Percentiles rank a stretch among this genome's conserved stretches.
Conservation (phyloP, 495 filamentous ascomycete species). For the Xylaria grammica region DNA sequence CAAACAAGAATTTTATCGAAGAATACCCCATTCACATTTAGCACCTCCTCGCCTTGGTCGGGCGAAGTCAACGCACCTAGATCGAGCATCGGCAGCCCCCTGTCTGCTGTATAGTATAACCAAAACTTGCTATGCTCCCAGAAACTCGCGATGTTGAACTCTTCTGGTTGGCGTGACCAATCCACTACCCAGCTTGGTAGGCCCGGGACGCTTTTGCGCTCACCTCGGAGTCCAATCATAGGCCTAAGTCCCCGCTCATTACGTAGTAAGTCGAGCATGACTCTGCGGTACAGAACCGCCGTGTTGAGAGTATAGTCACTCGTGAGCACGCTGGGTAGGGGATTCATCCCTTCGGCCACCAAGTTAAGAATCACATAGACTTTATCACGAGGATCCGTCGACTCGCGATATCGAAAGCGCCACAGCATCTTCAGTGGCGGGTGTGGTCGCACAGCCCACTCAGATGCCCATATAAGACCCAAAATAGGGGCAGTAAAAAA, state of each 20-base stretch:
- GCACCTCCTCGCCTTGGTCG: conserved; percentile 14
- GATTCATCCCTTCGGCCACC: conserved; percentile 6
- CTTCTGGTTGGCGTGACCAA: conserved; percentile 10
- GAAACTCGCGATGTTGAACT: neutral
- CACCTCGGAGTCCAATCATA: conserved; percentile 26
- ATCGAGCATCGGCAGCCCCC: conserved; percentile 20
- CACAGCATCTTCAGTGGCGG: conserved; percentile 25
- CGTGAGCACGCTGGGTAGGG: conserved; percentile 21
- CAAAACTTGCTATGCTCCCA: conserved; percentile 18
- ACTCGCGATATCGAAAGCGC: conserved; percentile 26
- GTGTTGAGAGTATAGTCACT: conserved; percentile 26
- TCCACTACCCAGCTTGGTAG: conserved; percentile 25
- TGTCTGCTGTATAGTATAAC: conserved; percentile 1
- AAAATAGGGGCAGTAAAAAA: conserved; percentile 12
- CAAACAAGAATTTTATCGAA: conserved; percentile 17
- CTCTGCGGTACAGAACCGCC: conserved; percentile 24
- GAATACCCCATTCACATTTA: conserved; percentile 23
- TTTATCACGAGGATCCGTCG: conserved; percentile 38
- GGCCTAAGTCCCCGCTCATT: conserved; percentile 20
- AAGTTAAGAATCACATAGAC: conserved; percentile 35
- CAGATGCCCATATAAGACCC: conserved; percentile 3
- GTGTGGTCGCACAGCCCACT: conserved; percentile 10
- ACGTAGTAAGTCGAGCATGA: conserved; percentile 29
- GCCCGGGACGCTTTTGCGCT: conserved; percentile 17
- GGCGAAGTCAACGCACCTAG: neutral